phyloP scores from a whole-genome alignment of 345 rosid species.

The Mallotus nudiflorus region DNA sequence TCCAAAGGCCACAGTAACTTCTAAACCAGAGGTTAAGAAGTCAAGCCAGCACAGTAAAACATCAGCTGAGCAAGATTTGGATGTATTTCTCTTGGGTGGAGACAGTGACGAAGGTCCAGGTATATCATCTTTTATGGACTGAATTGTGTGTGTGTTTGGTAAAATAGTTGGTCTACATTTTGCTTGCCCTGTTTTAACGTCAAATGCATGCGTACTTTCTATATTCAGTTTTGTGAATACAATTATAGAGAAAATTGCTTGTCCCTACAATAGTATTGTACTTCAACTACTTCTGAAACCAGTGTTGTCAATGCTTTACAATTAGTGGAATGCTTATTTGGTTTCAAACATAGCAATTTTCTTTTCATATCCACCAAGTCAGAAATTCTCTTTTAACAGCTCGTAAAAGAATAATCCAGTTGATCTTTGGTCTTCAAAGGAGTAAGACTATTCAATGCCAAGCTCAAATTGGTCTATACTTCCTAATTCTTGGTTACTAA shows the following conservation, averaged over 20 bases:
- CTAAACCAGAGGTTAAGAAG: slow-evolving; percentile 31
- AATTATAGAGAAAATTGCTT: background rate
- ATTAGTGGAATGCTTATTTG: too few relatives aligned
- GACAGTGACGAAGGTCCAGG: slow-evolving; percentile 65
- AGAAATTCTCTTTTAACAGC: background rate
- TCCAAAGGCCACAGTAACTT: slow-evolving; percentile 21
- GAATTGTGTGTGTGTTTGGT: background rate
- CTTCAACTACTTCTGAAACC: background rate
- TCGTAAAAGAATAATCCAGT: background rate
- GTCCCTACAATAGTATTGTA: background rate
- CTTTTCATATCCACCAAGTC: too few relatives aligned
- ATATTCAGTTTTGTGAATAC: background rate
- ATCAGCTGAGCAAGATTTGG: slow-evolving; percentile 54
- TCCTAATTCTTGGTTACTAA: background rate
- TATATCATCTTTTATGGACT: slow-evolving; percentile 10
- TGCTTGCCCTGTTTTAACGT: background rate
- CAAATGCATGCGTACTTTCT: background rate
- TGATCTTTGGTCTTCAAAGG: background rate
- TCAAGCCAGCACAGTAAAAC: slow-evolving; percentile 33
- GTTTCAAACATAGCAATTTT: too few relatives aligned
- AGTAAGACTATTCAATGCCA: background rate
- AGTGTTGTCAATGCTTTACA: background rate
- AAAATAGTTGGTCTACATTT: background rate
- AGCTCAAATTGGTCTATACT: background rate
- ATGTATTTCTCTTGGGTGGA: slow-evolving; percentile 61